A percentile compares a stretch with the other conserved stretches of the same genome.
phyloP scores from a whole-genome alignment of 176 grass and related monocot species.

The Chloris gayana region DNA sequence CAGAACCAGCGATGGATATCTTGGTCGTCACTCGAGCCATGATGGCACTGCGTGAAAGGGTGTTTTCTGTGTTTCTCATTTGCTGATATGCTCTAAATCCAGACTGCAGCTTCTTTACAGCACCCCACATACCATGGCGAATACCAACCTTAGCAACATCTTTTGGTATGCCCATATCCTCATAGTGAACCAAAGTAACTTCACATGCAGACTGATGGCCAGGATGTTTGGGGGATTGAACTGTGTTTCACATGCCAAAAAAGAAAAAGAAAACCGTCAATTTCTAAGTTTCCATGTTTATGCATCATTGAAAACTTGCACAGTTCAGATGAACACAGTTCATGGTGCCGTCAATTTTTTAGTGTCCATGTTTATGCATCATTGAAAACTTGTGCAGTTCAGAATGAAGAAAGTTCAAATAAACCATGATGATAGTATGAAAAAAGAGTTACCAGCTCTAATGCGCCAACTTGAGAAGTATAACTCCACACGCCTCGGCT shows the following conservation, averaged over 20 bases:
- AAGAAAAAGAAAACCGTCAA: constrained; percentile 15
- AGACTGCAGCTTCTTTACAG: constrained; percentile 87
- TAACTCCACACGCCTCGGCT: constrained; percentile 85
- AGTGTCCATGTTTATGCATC: constrained; percentile 15
- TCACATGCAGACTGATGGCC: constrained; percentile 85
- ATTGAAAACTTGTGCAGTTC: constrained; percentile 6
- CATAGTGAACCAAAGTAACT: constrained; percentile 87
- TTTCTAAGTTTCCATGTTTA: constrained; percentile 3
- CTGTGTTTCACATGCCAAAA: constrained; percentile 45
- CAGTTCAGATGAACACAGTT: constrained; percentile 9
- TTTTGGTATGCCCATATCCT: constrained; percentile 98
- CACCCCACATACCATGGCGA: constrained; percentile 98
- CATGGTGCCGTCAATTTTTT: too few relatives aligned
- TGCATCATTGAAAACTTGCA: constrained; percentile 17
- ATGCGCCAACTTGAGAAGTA: constrained; percentile 99
- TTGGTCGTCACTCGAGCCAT: constrained; percentile 74
- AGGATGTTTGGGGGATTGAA: constrained; percentile 77
- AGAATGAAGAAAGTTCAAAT: constrained; percentile 8
- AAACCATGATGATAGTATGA: not conserved
- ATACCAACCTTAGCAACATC: constrained; percentile 91
- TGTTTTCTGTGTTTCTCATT: constrained; percentile 47
- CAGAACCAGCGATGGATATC: constrained; percentile 35
- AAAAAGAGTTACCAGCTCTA: constrained; percentile 64
- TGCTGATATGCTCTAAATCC: constrained; percentile 88
- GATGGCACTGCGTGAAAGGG: constrained; percentile 53